These are phyloP conservation scores for Drechslerella stenobrocha DNA, from an alignment of 2,329 filamentous ascomycete species.

Conservation along the genomic window DNA sequence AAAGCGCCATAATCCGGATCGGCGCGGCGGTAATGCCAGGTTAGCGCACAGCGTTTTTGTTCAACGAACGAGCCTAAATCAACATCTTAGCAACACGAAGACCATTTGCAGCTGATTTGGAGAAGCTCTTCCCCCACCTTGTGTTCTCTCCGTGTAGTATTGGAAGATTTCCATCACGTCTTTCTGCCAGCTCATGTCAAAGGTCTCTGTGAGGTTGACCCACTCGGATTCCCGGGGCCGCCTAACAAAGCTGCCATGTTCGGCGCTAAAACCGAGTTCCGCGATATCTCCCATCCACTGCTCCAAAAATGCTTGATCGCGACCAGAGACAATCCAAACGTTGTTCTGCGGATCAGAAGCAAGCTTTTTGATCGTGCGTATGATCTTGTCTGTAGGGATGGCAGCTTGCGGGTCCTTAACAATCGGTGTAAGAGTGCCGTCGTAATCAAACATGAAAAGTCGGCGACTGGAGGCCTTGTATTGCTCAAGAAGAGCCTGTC, in stretches of 20 bases:
- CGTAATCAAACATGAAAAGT: slow-evolving; percentile 98
- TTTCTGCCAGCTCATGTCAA: slow-evolving; percentile 89
- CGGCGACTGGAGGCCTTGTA: slow-evolving; percentile 71
- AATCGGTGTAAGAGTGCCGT: slow-evolving; percentile 93
- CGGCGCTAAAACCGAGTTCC: slow-evolving; percentile 88
- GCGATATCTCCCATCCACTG: slow-evolving; percentile 90
- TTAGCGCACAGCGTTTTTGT: slow-evolving; percentile 87
- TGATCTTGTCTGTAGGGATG: slow-evolving; percentile 80
- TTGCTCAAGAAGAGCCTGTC: slow-evolving; percentile 69
- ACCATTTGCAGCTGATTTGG: background rate
- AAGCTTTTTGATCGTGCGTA: slow-evolving; percentile 76
- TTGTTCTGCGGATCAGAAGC: slow-evolving; percentile 78
- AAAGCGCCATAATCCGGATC: slow-evolving; percentile 82
- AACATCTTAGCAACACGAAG: slow-evolving; percentile 9
- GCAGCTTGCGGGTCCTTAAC: slow-evolving; percentile 88
- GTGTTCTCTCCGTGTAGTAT: slow-evolving; percentile 81
- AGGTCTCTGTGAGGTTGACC: slow-evolving; percentile 83
- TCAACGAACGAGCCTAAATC: slow-evolving; percentile 81
- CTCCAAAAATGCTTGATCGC: slow-evolving; percentile 86
- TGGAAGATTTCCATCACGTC: slow-evolving; percentile 84
- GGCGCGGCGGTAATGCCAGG: slow-evolving; percentile 94
- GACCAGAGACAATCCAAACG: slow-evolving; percentile 98
- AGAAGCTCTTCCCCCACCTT: slow-evolving; percentile 61
- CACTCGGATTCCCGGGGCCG: slow-evolving; percentile 75
- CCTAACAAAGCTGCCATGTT: slow-evolving; percentile 94